These are phyloP conservation scores for Ogataea neopini DNA, from an alignment of 805 yeast genomes.

Conservation along the genomic window DNA sequence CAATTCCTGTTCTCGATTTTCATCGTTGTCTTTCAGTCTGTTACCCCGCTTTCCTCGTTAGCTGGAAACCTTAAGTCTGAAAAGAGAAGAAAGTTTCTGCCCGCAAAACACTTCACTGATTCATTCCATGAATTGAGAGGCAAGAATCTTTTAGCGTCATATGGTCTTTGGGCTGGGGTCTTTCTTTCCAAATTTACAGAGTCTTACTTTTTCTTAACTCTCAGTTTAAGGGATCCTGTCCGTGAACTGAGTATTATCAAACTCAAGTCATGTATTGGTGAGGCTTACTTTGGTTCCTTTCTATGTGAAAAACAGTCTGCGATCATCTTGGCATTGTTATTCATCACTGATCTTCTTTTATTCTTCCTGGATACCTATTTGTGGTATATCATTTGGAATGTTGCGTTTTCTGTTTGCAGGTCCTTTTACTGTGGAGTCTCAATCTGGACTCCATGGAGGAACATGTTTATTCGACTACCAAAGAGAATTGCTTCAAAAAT, in stretches of 20 bases:
- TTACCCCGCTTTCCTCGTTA: conserved; percentile 60
- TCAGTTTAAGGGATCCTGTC: conserved; percentile 72
- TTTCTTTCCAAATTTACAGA: conserved; percentile 70
- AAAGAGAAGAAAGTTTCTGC: conserved; percentile 44
- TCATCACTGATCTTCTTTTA: conserved; percentile 62
- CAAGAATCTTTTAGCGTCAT: conserved; percentile 58
- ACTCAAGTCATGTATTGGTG: conserved; percentile 62
- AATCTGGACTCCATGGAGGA: conserved; percentile 88
- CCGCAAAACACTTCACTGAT: conserved; percentile 60
- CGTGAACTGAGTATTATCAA: conserved; percentile 63
- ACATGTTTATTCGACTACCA: conserved; percentile 73
- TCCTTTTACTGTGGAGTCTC: conserved; percentile 74
- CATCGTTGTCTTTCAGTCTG: conserved; percentile 56
- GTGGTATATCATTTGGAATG: conserved; percentile 84
- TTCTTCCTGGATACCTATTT: conserved; percentile 81
- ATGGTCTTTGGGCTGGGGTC: conserved; percentile 68
- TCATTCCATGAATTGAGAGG: conserved; percentile 56
- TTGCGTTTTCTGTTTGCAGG: conserved; percentile 67
- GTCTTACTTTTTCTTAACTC: conserved; percentile 74
- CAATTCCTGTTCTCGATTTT: conserved; percentile 59
- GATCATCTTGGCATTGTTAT: conserved; percentile 53
- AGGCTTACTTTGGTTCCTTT: conserved; percentile 49
- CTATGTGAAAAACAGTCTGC: conserved; percentile 59
- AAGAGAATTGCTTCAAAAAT: conserved; percentile 73
- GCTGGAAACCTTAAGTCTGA: conserved; percentile 43